Percentiles rank a stretch among this genome's conserved stretches.
phyloP scores from a whole-genome alignment of 176 grass and related monocot genomes.

The Carex pumila region DNA sequence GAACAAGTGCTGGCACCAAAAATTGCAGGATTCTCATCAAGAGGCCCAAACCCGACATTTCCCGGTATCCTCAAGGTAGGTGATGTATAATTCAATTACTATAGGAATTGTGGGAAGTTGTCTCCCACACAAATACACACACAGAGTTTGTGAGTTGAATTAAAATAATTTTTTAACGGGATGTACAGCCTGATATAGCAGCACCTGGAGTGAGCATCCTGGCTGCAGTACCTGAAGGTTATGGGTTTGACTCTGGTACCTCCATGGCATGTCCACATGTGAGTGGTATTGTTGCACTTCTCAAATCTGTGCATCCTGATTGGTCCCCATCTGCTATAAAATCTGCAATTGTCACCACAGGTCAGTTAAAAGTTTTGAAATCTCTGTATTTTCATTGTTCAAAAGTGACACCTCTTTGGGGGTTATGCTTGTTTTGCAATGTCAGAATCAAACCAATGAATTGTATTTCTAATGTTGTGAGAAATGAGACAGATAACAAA shows the following conservation, averaged over 20 bases:
- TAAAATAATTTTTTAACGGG: neutral
- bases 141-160: no score
- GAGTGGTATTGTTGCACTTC: slow-evolving; percentile 24
- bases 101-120: neutral
- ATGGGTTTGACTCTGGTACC: slow-evolving; percentile 28
- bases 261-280: slow-evolving; percentile 63
- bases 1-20: slow-evolving; percentile 24
- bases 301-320: neutral
- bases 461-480: no score
- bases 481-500: no score
- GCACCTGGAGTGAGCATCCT: slow-evolving; percentile 56
- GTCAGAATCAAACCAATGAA: no score
- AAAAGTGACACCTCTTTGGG: no score
- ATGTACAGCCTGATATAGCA: slow-evolving; percentile 52
- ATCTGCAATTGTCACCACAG: slow-evolving; percentile 42
- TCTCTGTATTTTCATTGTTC: neutral
- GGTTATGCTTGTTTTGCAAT: no score
- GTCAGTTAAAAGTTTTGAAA: no score
- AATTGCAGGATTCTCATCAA: slow-evolving; percentile 39
- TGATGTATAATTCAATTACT: neutral
- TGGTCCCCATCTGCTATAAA: slow-evolving; percentile 10
- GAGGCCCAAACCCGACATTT: slow-evolving; percentile 22
- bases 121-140: no score
- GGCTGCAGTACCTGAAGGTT: slow-evolving; percentile 27
- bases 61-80: slow-evolving; percentile 40